Base-by-base conservation (phyloP, 192 early-diverging fungal species). In the Entomortierella chlamydospora region DNA sequence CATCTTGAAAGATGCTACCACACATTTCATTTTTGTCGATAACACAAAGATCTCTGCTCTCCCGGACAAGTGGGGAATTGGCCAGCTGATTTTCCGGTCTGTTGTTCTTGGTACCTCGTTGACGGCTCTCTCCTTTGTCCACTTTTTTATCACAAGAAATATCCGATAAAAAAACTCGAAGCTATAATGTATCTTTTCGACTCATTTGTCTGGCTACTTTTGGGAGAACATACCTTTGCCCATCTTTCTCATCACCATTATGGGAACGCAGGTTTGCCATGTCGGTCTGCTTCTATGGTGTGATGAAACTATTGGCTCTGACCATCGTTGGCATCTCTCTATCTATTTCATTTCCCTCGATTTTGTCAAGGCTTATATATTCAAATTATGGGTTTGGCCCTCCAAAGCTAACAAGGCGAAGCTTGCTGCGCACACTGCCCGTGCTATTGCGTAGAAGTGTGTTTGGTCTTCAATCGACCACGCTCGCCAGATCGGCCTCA, bases 151-250 rank as follows among this genome's bases (percentile, higher is more conserved):
- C 33, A 94, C 95, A 34, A 73, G 83, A 33, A 86, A 37, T 37
- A 7, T 37, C 34, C 34, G 10, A 37, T 7, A 37, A 37, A 37
- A 37, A 37, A 89, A 15, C 83, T 97, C 42, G 89, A 96, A 72
- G 93, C 96, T 30, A 93, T 96, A 81, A 97, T 98, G 89, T 97
- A 97, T 97, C 68, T 97, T 97, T 84, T 96, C 95, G 17, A 96
- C 96, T 25, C 91, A 95, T 73, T 79, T 96, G 8, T 85, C 90
- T 29, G 91, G 92, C 47, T 95, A 89, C 81, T 96, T 94, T 82
- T 98, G 93, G 92, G 90, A 94, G 76, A 93, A 93, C 70, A 83
- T 90, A 81, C 97, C 97, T 8, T 89, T 89, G 53, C 86, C 84
- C 71, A 86, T 90, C 25, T 98, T 98, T 81, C 88, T 92, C 11